Evolutionary conservation across 192 early-diverging fungal genomes (phyloP), one percentile per base, ranked within the genome.

Genomic region (Irineochytrium annulatum): DNA sequence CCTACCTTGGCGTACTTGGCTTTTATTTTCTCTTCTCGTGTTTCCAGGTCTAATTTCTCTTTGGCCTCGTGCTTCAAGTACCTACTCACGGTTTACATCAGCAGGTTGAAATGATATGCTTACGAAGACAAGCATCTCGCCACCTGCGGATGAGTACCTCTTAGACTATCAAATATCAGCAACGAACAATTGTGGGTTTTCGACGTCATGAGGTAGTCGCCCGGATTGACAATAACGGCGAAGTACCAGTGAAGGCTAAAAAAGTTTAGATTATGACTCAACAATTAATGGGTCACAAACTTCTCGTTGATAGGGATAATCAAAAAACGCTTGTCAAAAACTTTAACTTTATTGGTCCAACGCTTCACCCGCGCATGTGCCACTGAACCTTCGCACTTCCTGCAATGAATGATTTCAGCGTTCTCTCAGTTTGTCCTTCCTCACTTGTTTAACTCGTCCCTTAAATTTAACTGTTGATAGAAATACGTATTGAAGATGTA

Each of bases 261-360:
- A 52, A 43, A 8, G 26, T n/a, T 28, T 35, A 41, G 19, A 51
- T 16, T n/a, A 19, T 32, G 19, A 27, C 53, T 59, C 34, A 13
- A 26, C 31, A 4, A 55, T 26, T 16, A 57, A 28, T 14, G 30
- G 26, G 8, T 3, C 1, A 68, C 82, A 46, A 71, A 87, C 80
- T 88, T 82, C 68, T 95, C 91, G 68, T 93, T 86, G 63, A 95
- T 90, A 13, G 93, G 93, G 14, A 95, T 75, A 64, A 95, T 77
- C 35, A 93, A 74, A 59, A 84, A 89, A 33, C 79, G 78, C 57
- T 86, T 90, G 2, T 69, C 65, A 63, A 95, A 92, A 4, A 95
- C 60, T 62, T 92, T 79, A 28, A 90, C 74, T 46, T 86, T 72
- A 35, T 83, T 71, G 1, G 90, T 92, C 89, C 89, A 92, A 65